phyloP scores from a whole-genome alignment of 257 asterid species.

The Penstemon davidsonii region DNA sequence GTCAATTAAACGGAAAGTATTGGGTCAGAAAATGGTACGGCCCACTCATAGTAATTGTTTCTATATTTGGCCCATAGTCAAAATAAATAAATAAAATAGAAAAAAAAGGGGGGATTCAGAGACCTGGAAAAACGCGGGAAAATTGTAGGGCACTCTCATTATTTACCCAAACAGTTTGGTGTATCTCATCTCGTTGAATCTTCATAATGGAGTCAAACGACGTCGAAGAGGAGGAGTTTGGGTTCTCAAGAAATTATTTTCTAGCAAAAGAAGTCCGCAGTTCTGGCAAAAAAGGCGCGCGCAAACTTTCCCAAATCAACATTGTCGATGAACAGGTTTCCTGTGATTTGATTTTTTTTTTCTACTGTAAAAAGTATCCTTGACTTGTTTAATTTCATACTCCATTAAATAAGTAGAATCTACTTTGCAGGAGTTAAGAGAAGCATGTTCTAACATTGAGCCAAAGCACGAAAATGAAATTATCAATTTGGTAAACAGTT shows the following conservation, averaged over 20 bases:
- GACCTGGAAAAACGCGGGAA: constrained; percentile 35
- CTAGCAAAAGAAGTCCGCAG: constrained; percentile 75
- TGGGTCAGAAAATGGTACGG: too few relatives aligned
- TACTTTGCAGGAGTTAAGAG: constrained; percentile 66
- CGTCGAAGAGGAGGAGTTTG: constrained; percentile 76
- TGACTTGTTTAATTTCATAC: not conserved
- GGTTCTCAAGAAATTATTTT: constrained; percentile 88
- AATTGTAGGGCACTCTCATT: constrained; percentile 26
- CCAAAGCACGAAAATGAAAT: constrained; percentile 85
- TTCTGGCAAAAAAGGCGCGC: constrained; percentile 65
- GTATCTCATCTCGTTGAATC: constrained; percentile 1
- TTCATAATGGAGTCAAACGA: constrained; percentile 49
- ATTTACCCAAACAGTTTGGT: not conserved
- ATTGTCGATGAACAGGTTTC: constrained; percentile 79
- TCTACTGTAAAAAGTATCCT: not conserved
- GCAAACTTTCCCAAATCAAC: constrained; percentile 63
- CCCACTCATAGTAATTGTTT: too few relatives aligned
- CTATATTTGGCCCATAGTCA: too few relatives aligned
- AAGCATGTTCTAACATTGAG: constrained; percentile 59
- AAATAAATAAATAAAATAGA: not conserved
- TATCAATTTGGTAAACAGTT: constrained; percentile 46
- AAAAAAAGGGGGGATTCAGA: too few relatives aligned
- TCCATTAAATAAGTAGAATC: not conserved
- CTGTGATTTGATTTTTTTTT: not conserved
- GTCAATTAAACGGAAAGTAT: too few relatives aligned